Conservation (phyloP, 208 protist species). For the Leptomonas pyrrhocoris region DNA sequence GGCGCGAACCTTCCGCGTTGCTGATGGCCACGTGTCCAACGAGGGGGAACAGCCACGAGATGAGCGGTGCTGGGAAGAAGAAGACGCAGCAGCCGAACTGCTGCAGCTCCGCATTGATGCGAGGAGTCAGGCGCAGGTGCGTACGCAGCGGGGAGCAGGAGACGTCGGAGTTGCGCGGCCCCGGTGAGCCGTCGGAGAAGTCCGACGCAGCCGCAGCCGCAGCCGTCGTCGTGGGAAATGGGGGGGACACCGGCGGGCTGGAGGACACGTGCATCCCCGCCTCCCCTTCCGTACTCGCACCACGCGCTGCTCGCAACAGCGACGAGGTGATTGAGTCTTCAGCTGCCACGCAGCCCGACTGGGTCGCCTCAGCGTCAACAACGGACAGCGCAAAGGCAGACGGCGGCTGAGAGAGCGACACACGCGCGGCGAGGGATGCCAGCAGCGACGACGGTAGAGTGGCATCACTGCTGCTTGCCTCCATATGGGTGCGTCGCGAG, state of each 20-base stretch:
- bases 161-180: background rate
- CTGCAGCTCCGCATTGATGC: conserved; percentile 31
- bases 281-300: conserved; percentile 1
- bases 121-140: conserved; percentile 3
- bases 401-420: conserved; percentile 10
- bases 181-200: conserved; percentile 4
- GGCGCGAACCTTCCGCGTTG: conserved; percentile 67
- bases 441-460: conserved; percentile 5
- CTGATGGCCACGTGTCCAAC: conserved; percentile 83
- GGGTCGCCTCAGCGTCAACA: background rate
- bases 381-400: conserved; percentile 5
- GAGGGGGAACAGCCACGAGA: conserved; percentile 84
- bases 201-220: background rate
- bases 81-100: conserved; percentile 87
- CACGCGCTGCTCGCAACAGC: background rate
- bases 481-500: background rate
- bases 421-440: background rate
- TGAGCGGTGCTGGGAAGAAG: conserved; percentile 79
- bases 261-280: background rate
- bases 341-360: background rate
- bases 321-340: background rate
- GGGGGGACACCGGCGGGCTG: conserved; percentile 3
- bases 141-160: conserved; percentile 7
- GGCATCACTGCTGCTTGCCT: conserved; percentile 9
- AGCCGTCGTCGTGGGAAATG: background rate